Conservation (phyloP, 768 basidiomycete species). For the Lentinus brumalis region DNA sequence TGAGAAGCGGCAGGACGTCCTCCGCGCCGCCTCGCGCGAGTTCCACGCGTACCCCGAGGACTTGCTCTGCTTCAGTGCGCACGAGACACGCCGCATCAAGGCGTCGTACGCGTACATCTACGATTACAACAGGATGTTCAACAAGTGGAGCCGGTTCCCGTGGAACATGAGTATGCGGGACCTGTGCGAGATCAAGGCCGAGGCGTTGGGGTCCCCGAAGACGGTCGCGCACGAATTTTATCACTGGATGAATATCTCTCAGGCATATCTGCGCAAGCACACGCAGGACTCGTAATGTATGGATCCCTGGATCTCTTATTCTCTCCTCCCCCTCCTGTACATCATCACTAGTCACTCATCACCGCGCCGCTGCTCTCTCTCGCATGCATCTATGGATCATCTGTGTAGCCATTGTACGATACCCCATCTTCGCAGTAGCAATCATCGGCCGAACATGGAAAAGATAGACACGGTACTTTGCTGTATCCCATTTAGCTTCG, state of each 20-base stretch:
- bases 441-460: too few relatives aligned
- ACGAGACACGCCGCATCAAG: slow-evolving; percentile 39
- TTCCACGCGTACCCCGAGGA: slow-evolving; percentile 39
- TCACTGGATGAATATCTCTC: slow-evolving; percentile 28
- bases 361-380: too few relatives aligned
- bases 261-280: slow-evolving; percentile 8
- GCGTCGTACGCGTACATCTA: slow-evolving; percentile 55
- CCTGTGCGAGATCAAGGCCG: slow-evolving; percentile 54
- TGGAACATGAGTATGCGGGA: slow-evolving; percentile 59
- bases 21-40: slow-evolving; percentile 45
- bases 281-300: background rate
- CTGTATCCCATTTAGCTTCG: background rate
- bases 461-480: background rate
- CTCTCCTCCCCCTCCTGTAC: too few relatives aligned
- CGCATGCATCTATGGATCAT: too few relatives aligned
- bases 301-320: too few relatives aligned
- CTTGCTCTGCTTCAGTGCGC: slow-evolving; percentile 33
- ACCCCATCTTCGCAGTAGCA: too few relatives aligned
- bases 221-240: slow-evolving; percentile 47
- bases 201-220: slow-evolving; percentile 41
- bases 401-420: too few relatives aligned
- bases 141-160: slow-evolving; percentile 45
- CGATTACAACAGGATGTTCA: slow-evolving; percentile 28
- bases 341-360: background rate
- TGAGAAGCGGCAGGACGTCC: slow-evolving; percentile 48